These are phyloP conservation scores for Teratosphaeria destructans DNA, from an alignment of 2,329 filamentous ascomycete species.

Conservation along the genomic window DNA sequence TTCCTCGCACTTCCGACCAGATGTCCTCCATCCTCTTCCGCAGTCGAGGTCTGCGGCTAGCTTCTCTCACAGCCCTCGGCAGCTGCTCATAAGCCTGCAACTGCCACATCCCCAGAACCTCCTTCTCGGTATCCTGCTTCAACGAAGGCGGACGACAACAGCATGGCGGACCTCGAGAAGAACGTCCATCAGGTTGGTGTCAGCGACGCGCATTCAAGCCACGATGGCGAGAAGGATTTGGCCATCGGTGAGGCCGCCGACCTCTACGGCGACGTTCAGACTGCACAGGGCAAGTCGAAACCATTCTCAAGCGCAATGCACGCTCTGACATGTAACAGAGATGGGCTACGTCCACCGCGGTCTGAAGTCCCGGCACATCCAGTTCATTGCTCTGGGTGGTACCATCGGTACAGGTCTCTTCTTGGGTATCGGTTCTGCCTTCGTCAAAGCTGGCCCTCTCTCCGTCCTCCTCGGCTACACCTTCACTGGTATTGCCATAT, in stretches of 20 bases:
- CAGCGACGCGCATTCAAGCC: background rate
- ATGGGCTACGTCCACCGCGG: background rate
- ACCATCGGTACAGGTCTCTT: slow-evolving; percentile 1
- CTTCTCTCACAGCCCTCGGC: background rate
- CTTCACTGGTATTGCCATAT: slow-evolving; percentile 38
- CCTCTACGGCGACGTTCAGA: background rate
- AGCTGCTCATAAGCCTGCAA: background rate
- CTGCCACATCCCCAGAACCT: background rate
- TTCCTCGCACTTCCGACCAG: background rate
- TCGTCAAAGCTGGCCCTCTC: slow-evolving; percentile 24
- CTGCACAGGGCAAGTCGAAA: background rate
- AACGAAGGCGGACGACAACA: background rate
- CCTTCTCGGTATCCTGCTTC: background rate
- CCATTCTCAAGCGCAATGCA: background rate
- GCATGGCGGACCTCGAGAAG: background rate
- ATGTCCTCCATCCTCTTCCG: background rate
- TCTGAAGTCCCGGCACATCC: slow-evolving; percentile 1
- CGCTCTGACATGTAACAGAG: background rate
- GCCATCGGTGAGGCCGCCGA: background rate
- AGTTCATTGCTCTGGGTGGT: slow-evolving; percentile 2
- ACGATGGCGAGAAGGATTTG: background rate
- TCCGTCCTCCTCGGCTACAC: slow-evolving; percentile 40
- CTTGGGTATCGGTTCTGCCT: background rate
- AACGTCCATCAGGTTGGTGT: background rate
- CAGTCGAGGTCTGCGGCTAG: background rate